Percentiles rank a stretch among this genome's conserved stretches.
Conservation (phyloP, 495 filamentous ascomycete genomes). For the Penicillium mononematosum region DNA sequence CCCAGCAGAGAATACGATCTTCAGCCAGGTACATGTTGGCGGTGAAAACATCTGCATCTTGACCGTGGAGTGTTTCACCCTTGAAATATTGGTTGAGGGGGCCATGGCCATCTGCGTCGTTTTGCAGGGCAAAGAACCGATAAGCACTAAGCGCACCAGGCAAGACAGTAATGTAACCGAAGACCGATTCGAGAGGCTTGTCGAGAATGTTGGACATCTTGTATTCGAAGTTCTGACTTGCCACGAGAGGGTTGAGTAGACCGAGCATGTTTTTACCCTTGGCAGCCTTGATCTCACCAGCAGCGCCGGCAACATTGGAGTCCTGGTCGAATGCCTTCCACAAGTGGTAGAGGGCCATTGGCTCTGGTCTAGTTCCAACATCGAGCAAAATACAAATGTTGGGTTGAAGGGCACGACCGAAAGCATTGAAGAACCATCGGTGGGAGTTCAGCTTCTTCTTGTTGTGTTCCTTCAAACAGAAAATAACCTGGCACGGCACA, state of each 20-base stretch:
- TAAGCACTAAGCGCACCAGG: slow-evolving; percentile 95
- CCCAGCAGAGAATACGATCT: slow-evolving; percentile 98
- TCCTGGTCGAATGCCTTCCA: slow-evolving; percentile 99
- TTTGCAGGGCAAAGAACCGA: slow-evolving; percentile 94
- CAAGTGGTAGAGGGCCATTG: slow-evolving; percentile 88
- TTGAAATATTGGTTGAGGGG: slow-evolving; percentile 99
- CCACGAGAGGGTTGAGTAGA: slow-evolving; percentile 90
- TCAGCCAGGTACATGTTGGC: slow-evolving; percentile 99
- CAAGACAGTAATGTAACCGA: slow-evolving; percentile 96
- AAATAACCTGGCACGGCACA: slow-evolving; percentile 97
- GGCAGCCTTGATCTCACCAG: slow-evolving; percentile 95
- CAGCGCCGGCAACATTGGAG: slow-evolving; percentile 93
- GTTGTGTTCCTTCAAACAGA: slow-evolving; percentile 98
- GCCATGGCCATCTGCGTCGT: slow-evolving; percentile 92
- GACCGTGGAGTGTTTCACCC: slow-evolving; percentile 93
- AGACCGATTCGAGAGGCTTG: slow-evolving; percentile 94
- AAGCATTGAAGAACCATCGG: slow-evolving; percentile 99
- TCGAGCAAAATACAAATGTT: slow-evolving; percentile 97
- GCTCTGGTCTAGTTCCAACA: slow-evolving; percentile 87
- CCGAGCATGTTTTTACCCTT: slow-evolving; percentile 81
- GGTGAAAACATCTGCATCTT: slow-evolving; percentile 97
- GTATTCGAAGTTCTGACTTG: slow-evolving; percentile 98
- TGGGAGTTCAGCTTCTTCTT: slow-evolving; percentile 97
- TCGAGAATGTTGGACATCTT: slow-evolving; percentile 99
- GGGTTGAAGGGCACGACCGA: slow-evolving; percentile 86